Evolutionary conservation across 2,329 filamentous ascomycete genomes (phyloP).

Genomic region (Dactylellina haptotyla): DNA sequence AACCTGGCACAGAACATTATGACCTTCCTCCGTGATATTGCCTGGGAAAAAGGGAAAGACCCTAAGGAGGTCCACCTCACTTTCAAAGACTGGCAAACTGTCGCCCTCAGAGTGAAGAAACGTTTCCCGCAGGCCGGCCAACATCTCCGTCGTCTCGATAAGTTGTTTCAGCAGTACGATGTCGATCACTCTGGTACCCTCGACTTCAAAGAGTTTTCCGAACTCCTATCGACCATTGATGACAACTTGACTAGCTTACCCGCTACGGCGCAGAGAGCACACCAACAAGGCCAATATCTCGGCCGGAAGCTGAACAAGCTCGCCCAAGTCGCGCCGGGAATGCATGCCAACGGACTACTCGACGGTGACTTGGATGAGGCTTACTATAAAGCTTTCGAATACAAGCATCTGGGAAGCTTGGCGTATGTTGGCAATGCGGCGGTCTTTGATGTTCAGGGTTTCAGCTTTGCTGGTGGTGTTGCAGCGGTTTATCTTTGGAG

Average conservation of each 20-base stretch:
- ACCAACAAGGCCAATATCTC: slow-evolving; percentile 94
- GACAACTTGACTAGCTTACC: slow-evolving; percentile 92
- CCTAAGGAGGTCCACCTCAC: slow-evolving; percentile 86
- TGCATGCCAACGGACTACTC: slow-evolving; percentile 80
- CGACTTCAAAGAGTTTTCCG: slow-evolving; percentile 89
- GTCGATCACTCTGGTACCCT: slow-evolving; percentile 91
- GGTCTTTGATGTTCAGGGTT: slow-evolving; percentile 78
- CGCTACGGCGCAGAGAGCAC: slow-evolving; percentile 92
- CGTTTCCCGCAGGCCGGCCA: slow-evolving; percentile 90
- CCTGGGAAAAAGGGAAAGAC: slow-evolving; percentile 91
- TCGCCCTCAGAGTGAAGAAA: slow-evolving; percentile 80
- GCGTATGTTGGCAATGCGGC: slow-evolving; percentile 97
- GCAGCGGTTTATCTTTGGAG: slow-evolving; percentile 96
- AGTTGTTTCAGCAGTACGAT: slow-evolving; percentile 90
- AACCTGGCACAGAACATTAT: slow-evolving; percentile 93
- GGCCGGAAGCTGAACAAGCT: slow-evolving; percentile 94
- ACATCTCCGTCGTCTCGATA: slow-evolving; percentile 88
- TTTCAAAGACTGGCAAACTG: slow-evolving; percentile 86
- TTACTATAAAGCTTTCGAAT: slow-evolving; percentile 93
- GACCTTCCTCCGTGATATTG: slow-evolving; percentile 85
- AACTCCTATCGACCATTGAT: slow-evolving; percentile 91
- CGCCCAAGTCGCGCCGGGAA: slow-evolving; percentile 77
- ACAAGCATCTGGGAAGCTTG: slow-evolving; percentile 87
- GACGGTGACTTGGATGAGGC: slow-evolving; percentile 92
- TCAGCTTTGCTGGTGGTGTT: slow-evolving; percentile 81